Conservation (phyloP, 148 eudicot species). For the Cornus kousa region DNA sequence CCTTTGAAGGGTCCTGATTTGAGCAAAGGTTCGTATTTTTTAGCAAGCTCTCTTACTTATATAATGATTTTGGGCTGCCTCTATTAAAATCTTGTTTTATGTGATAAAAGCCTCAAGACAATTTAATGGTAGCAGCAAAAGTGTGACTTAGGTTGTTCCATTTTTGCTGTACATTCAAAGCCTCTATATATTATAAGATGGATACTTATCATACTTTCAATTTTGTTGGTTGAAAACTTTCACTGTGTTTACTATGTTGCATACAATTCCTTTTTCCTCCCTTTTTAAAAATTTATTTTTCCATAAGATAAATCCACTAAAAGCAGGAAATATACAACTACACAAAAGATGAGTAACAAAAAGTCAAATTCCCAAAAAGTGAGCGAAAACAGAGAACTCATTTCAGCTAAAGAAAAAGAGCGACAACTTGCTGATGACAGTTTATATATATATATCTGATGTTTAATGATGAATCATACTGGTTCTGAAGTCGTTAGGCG, state of each 20-base stretch:
- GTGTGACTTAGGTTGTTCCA: background rate
- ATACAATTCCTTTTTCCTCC: background rate
- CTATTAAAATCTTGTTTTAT: too few relatives aligned
- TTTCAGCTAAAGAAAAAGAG: too few relatives aligned
- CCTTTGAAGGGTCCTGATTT: constrained; percentile 33
- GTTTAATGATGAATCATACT: background rate
- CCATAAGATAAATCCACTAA: too few relatives aligned
- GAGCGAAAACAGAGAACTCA: too few relatives aligned
- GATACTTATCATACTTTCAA: background rate
- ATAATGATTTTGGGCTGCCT: too few relatives aligned
- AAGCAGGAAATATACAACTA: too few relatives aligned
- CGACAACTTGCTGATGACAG: too few relatives aligned
- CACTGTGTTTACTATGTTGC: background rate
- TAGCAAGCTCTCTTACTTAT: background rate
- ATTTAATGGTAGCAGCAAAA: background rate
- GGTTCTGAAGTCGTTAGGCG: background rate
- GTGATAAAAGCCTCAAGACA: background rate
- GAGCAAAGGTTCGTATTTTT: constrained; percentile 28
- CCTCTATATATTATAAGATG: background rate
- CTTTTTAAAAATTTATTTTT: too few relatives aligned
- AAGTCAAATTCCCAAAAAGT: too few relatives aligned
- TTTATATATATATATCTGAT: too few relatives aligned
- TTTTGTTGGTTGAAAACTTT: background rate
- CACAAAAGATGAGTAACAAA: too few relatives aligned
- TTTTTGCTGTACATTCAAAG: background rate